A percentile compares a stretch with the other conserved stretches of the same genome.
phyloP scores from a whole-genome alignment of 2,329 filamentous ascomycete genomes.

The Tolypocladium tundrense region DNA sequence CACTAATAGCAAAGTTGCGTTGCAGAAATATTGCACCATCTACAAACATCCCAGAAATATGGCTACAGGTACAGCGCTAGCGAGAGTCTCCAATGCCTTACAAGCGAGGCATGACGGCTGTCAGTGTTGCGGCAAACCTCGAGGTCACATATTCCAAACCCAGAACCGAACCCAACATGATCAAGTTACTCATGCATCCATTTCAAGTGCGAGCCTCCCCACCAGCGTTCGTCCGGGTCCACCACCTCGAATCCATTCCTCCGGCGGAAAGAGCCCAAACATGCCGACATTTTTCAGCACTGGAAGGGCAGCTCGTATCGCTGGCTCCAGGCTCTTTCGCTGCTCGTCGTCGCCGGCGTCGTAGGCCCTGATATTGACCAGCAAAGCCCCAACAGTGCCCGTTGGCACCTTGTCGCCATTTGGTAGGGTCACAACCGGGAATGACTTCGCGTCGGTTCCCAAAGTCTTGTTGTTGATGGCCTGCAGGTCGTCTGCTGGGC shows the following conservation, averaged over 20 bases:
- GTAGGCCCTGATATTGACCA: conserved; percentile 7
- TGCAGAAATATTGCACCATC: too few species aligned
- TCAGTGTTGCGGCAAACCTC: background rate
- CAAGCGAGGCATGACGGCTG: too few species aligned
- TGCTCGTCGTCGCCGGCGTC: conserved; percentile 1
- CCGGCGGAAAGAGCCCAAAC: conserved; percentile 6
- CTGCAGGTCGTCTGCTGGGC: background rate
- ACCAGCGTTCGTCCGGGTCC: conserved; percentile 5
- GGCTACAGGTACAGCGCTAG: too few species aligned
- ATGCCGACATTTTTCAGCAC: conserved; percentile 7
- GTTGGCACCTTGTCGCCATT: conserved; percentile 6
- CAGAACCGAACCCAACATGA: too few species aligned
- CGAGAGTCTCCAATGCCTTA: too few species aligned
- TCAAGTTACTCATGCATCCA: background rate
- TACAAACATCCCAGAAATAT: too few species aligned
- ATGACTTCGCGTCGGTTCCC: conserved; percentile 2
- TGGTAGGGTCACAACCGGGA: conserved; percentile 7
- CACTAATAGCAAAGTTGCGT: too few species aligned
- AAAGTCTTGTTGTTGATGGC: conserved; percentile 7
- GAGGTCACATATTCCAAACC: background rate
- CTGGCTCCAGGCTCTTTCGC: background rate
- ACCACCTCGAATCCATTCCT: conserved; percentile 5
- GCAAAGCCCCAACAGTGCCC: conserved; percentile 6
- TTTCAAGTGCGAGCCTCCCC: conserved; percentile 1
- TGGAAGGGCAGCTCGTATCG: conserved; percentile 4